A percentile compares a stretch with the other conserved stretches of the same genome.
phyloP scores from a whole-genome alignment of 1,139 yeast genomes.

The Schwanniomyces etchellsii region DNA sequence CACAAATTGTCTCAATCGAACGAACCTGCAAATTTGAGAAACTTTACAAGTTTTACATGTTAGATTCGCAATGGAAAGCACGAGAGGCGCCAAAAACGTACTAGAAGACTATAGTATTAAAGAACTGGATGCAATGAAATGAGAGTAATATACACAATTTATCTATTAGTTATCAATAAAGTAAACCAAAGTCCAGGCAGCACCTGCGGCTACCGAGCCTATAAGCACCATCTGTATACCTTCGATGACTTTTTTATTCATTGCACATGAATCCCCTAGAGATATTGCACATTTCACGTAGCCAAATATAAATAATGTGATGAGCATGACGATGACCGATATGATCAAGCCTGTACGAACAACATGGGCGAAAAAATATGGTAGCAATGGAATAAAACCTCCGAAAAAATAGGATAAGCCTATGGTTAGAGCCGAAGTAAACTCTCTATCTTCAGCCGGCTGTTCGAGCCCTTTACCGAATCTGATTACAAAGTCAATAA shows the following conservation, averaged over 20 bases:
- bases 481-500: constrained; percentile 68
- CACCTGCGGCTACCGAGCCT: constrained; percentile 95
- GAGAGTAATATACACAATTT: too few species aligned
- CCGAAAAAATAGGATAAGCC: constrained; percentile 73
- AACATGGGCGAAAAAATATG: constrained; percentile 67
- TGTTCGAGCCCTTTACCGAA: constrained; percentile 75
- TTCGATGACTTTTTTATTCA: constrained; percentile 57
- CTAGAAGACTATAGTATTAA: too few species aligned
- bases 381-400: constrained; percentile 75
- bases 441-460: constrained; percentile 74
- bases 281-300: constrained; percentile 78
- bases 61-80: too few species aligned
- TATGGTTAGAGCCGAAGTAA: constrained; percentile 71
- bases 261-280: constrained; percentile 71
- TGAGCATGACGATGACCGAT: constrained; percentile 75
- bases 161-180: constrained; percentile 46
- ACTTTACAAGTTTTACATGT: too few species aligned
- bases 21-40: too few species aligned
- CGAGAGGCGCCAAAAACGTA: too few species aligned
- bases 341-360: constrained; percentile 74
- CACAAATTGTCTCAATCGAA: too few species aligned
- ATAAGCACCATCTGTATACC: constrained; percentile 89
- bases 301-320: constrained; percentile 86
- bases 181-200: constrained; percentile 91
- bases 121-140: too few species aligned